Evolutionary conservation across 139 green algal genomes (phyloP), one percentile per base, ranked within the genome.

Genomic region (Picochlorum sp.): DNA sequence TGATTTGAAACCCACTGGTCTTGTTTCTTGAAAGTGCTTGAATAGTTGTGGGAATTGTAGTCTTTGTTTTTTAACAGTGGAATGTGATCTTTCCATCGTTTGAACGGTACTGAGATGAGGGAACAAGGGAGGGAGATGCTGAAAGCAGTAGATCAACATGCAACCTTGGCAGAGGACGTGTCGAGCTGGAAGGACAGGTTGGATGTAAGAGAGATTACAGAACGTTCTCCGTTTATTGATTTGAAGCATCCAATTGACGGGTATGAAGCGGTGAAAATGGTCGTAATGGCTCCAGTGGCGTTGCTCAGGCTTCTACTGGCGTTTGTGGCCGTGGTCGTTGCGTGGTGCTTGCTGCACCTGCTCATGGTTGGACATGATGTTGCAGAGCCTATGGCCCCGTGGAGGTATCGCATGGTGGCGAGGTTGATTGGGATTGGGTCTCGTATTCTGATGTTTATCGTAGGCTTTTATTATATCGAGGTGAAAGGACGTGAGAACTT

Each of bases 201-300:
- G n/a, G n/a, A n/a, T n/a, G n/a, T n/a, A n/a, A n/a, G n/a, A n/a
- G n/a, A n/a, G n/a, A n/a, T n/a, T n/a, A n/a, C n/a, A n/a, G n/a
- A n/a, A n/a, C n/a, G n/a, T n/a, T n/a, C n/a, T 1, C 59, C 73
- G 7, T 80, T 72, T 55, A 64, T 80, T 28, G 70, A 77, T 24
- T 47, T 68, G n/a, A 18, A 52, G 36, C 66, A 63, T 51, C 73
- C 70, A 10, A 55, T 80, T 22, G 72, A 58, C 1, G 1, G 45
- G 22, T 80, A 73, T 22, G 73, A 80, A 33, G 63, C 26, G 33
- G 50, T 73, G 36, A 80, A 80, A 59, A n/a, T 69, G n/a, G 32
- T 69, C 0, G 22, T 69, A 8, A 54, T 72, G 33, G 16, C 61
- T 1, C 72, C 68, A 0, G 50, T 57, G 26, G 47, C 63, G 7